Conservation (phyloP, 2,329 filamentous ascomycete genomes). For the Exophiala alcalophila region DNA sequence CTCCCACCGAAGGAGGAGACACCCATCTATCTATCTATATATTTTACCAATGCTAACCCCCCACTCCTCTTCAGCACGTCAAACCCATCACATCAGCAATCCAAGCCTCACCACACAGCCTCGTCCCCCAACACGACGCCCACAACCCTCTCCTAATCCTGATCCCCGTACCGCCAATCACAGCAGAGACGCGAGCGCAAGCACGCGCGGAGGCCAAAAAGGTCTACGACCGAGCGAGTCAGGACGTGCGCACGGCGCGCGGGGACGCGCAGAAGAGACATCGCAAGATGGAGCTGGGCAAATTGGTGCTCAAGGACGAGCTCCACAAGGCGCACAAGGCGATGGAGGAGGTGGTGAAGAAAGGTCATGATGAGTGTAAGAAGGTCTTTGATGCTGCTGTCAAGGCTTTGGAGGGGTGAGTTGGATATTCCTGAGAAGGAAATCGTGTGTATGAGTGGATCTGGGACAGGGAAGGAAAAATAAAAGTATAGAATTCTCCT, state of each 20-base stretch:
- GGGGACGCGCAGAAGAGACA: conserved; percentile 45
- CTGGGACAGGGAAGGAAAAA: no score
- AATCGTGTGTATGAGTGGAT: no score
- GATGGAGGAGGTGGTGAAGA: conserved; percentile 49
- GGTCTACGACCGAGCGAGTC: conserved; percentile 43
- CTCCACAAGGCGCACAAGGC: conserved; percentile 45
- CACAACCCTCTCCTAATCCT: conserved; percentile 46
- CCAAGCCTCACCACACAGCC: conserved; percentile 41
- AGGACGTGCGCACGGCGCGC: conserved; percentile 42
- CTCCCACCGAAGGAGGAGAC: no score
- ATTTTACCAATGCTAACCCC: no score
- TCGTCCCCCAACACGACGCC: conserved; percentile 43
- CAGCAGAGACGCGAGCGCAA: conserved; percentile 46
- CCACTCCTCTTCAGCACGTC: conserved; percentile 38
- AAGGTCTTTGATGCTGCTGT: conserved; percentile 44
- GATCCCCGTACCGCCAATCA: conserved; percentile 46
- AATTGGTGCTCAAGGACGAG: conserved; percentile 45
- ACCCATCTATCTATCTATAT: no score
- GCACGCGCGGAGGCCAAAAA: conserved; percentile 41
- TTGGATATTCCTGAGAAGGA: no score
- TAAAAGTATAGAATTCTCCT: no score
- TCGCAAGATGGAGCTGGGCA: conserved; percentile 45
- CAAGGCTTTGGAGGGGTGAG: conserved; percentile 24
- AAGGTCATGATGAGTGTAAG: conserved; percentile 47
- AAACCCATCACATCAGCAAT: conserved; percentile 47